Evolutionary conservation across 148 eudicot species (phyloP).

Genomic region (Chenopodium formosanum): DNA sequence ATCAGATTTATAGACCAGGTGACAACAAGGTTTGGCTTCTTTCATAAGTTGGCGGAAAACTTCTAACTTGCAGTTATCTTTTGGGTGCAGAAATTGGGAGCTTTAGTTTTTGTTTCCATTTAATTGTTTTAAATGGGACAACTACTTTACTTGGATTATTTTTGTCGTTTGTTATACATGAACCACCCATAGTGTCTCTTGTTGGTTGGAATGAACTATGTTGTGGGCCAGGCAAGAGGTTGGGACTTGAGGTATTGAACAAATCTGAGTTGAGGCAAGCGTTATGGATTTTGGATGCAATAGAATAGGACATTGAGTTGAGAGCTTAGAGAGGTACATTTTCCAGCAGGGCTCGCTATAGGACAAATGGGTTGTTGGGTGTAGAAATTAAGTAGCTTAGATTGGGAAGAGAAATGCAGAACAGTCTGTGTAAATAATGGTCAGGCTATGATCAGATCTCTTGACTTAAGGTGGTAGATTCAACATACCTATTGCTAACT

Average conservation of each 20-base stretch:
- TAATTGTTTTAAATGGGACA: too few species aligned
- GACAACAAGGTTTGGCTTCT: background rate
- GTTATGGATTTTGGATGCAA: too few species aligned
- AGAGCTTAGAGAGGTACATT: background rate
- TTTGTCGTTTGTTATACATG: background rate
- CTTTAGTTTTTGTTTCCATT: too few species aligned
- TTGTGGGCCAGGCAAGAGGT: background rate
- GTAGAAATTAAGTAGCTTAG: too few species aligned
- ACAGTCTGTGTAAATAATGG: too few species aligned
- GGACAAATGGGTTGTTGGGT: background rate
- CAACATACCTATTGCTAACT: background rate
- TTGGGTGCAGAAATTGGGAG: background rate
- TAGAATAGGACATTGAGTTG: background rate
- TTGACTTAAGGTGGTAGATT: too few species aligned
- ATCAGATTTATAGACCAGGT: background rate
- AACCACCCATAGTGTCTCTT: background rate
- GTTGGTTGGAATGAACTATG: background rate
- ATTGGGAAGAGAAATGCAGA: too few species aligned
- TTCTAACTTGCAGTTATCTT: background rate
- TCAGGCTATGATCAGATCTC: too few species aligned
- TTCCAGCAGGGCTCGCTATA: background rate
- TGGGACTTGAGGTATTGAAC: background rate
- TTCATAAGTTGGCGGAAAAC: background rate
- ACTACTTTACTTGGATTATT: background rate
- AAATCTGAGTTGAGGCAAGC: background rate